These are phyloP conservation scores for Saturnispora quitensis DNA, from an alignment of 805 yeast species.

Conservation along the genomic window DNA sequence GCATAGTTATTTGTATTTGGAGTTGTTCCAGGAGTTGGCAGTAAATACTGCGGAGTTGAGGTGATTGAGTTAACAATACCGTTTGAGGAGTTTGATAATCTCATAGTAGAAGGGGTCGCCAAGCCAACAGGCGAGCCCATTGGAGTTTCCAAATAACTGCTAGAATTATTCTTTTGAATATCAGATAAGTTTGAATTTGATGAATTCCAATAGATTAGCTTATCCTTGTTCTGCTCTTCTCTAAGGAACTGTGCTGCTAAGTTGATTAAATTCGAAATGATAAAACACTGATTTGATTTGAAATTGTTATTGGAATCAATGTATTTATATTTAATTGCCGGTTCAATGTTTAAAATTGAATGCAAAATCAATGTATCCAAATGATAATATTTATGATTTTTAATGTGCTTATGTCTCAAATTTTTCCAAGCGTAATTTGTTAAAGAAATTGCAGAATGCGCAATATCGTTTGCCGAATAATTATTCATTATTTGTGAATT, in stretches of 20 bases:
- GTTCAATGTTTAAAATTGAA: slow-evolving; percentile 19
- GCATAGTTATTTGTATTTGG: slow-evolving; percentile 15
- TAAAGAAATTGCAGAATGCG: slow-evolving; percentile 43
- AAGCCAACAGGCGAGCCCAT: slow-evolving; percentile 24
- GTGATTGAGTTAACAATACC: not conserved
- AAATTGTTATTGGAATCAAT: slow-evolving; percentile 11
- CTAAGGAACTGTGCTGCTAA: slow-evolving; percentile 20
- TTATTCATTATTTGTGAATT: slow-evolving; percentile 48
- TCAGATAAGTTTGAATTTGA: not conserved
- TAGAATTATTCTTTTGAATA: slow-evolving; percentile 10
- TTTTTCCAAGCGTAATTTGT: slow-evolving; percentile 38
- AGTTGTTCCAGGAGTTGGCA: slow-evolving; percentile 28
- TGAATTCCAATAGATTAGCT: not conserved
- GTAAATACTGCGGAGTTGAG: slow-evolving; percentile 4
- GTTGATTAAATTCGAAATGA: slow-evolving; percentile 19
- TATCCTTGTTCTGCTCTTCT: slow-evolving; percentile 17
- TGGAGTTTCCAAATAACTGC: slow-evolving; percentile 22
- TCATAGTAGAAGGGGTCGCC: slow-evolving; percentile 10
- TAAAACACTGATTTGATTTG: slow-evolving; percentile 12
- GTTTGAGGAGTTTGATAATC: slow-evolving; percentile 1
- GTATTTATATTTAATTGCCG: slow-evolving; percentile 22
- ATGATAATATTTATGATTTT: slow-evolving; percentile 23
- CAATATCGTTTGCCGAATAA: slow-evolving; percentile 36
- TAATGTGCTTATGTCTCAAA: slow-evolving; percentile 27
- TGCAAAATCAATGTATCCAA: slow-evolving; percentile 22